Conservation (phyloP, 2,329 filamentous ascomycete genomes). For the Coniochaeta sp. region DNA sequence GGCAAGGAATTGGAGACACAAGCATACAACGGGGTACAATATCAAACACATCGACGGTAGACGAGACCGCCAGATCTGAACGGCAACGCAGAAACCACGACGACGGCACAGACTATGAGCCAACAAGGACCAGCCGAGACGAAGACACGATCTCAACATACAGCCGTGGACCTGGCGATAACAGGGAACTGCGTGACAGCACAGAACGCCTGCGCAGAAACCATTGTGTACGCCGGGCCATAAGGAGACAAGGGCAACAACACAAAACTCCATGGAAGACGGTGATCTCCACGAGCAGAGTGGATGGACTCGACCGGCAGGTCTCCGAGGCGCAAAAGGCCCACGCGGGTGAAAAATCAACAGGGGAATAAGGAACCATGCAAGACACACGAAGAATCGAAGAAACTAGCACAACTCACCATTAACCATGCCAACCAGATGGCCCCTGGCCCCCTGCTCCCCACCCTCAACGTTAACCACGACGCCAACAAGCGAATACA, state of each 20-base stretch:
- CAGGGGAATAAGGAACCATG: not conserved
- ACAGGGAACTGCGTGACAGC: not conserved
- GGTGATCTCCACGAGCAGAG: not conserved
- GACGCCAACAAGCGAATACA: slow-evolving; percentile 87
- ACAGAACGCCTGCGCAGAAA: too few species aligned
- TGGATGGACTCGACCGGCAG: not conserved
- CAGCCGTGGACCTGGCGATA: not conserved
- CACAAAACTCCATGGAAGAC: not conserved
- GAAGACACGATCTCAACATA: not conserved
- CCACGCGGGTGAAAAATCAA: not conserved
- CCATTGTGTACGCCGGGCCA: not conserved
- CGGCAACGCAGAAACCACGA: not conserved
- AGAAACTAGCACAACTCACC: slow-evolving; percentile 36
- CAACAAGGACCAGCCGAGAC: not conserved
- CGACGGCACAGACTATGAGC: not conserved
- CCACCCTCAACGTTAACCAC: slow-evolving; percentile 85
- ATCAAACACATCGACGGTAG: not conserved
- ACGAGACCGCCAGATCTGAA: not conserved
- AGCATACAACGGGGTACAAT: not conserved
- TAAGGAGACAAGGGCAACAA: not conserved
- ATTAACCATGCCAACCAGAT: slow-evolving; percentile 87
- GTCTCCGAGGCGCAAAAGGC: too few species aligned
- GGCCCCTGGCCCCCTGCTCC: slow-evolving; percentile 70
- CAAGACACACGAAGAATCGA: not conserved
- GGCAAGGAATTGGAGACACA: not conserved